Base-by-base conservation (phyloP, 176 grass and related monocot genomes). In the Eleusine coracana region DNA sequence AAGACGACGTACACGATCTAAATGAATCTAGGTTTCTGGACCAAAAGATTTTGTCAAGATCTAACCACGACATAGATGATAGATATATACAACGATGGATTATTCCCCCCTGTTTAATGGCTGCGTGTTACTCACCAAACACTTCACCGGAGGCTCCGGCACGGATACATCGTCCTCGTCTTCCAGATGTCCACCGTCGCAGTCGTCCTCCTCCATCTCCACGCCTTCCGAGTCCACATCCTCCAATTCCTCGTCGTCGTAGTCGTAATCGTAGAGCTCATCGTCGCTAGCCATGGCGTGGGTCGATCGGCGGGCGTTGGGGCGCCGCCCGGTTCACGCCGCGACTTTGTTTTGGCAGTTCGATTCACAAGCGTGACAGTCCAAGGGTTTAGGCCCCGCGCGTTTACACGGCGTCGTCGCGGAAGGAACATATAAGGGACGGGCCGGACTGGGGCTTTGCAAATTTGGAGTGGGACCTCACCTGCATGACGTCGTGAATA, bases 201-300 rank as follows among this genome's bases (percentile, higher is more conserved):
- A 36, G 18, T 59, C 41, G 11, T 48, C 70, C 13, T 3, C 42
- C n/a, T 28, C 25, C 68, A 15, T 7, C 68, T 4, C n/a, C 68
- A 5, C 21, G 41, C 13, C 68, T 3, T n/a, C 37, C 54, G 54
- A 58, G 54, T 58, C 54, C 54, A 55, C 17, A 16, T 42, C 66
- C 0, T 69, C 66, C 15, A 52, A 0, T 8, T 18, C 36, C 15
- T n/a, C 38, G 15, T 10, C 17, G 5, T 7, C 21, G n/a, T 71
- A n/a, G n/a, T 46, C 21, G 11, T 25, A n/a, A 16, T 28, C 5
- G 69, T 71, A 71, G 5, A 50, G 17, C 5, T 71, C 69, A 0
- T 49, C 69, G 21, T 72, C 70, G 23, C 70, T 29, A 44, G 44
- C 44, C 70, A 72, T 72, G n/a, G 44, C 41, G n/a, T 18, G 46